A percentile compares a stretch with the other conserved stretches of the same genome.
Conservation (phyloP, 352 stramenopile species). For the Globisporangium irregulare region DNA sequence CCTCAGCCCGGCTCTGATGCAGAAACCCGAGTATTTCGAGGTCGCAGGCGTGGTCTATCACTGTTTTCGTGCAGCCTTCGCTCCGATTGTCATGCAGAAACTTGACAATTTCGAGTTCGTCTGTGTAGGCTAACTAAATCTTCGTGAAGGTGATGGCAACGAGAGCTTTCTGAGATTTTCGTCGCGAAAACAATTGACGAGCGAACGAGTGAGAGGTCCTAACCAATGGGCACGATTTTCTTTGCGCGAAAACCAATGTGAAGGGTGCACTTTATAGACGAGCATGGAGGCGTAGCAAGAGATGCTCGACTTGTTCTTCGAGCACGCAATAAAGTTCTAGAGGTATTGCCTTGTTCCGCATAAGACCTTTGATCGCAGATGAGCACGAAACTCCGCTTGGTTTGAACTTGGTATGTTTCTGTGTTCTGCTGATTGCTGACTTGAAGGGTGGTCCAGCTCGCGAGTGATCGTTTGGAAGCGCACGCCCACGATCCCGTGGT, state of each 20-base stretch:
- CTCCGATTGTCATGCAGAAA: not conserved
- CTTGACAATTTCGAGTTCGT: not conserved
- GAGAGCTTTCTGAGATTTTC: too few species aligned
- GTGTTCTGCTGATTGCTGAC: slow-evolving; percentile 11
- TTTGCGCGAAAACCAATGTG: too few species aligned
- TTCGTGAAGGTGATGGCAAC: too few species aligned
- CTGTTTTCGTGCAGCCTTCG: not conserved
- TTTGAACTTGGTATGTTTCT: slow-evolving; percentile 1
- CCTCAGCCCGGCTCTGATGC: not conserved
- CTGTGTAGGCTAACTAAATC: not conserved
- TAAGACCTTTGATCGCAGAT: slow-evolving; percentile 28
- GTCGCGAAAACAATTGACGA: too few species aligned
- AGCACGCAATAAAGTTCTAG: slow-evolving; percentile 3
- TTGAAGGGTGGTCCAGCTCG: not conserved
- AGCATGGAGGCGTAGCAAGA: too few species aligned
- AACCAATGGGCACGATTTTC: too few species aligned
- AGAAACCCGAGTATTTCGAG: not conserved
- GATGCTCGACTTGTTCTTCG: not conserved
- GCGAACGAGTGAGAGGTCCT: too few species aligned
- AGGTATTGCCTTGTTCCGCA: slow-evolving; percentile 40
- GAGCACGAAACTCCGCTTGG: slow-evolving; percentile 18
- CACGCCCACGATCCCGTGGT: slow-evolving; percentile 51
- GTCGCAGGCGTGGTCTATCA: not conserved
- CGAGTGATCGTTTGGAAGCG: slow-evolving; percentile 28
- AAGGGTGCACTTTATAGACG: too few species aligned